Conservation (phyloP, 768 basidiomycete genomes). For the Phylloporus sp. region DNA sequence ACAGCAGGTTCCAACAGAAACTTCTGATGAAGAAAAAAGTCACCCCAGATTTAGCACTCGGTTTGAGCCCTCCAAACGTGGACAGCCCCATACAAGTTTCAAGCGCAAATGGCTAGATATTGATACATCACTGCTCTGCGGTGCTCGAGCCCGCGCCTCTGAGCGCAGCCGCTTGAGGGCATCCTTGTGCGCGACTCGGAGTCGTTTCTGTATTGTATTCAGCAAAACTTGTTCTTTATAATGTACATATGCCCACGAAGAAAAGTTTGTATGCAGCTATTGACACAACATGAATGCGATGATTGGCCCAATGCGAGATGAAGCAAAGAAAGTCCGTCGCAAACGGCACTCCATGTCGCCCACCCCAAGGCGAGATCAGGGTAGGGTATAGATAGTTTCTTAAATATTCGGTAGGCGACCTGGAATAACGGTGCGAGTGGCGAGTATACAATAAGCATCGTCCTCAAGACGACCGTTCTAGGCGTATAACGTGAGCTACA, state of each 20-base stretch:
- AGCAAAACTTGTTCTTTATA: conserved; percentile 28
- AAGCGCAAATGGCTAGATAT: conserved; percentile 1
- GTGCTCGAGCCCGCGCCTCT: too few relatives aligned
- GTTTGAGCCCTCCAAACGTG: conserved; percentile 23
- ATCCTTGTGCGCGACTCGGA: too few relatives aligned
- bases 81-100: neutral
- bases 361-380: conserved; percentile 12
- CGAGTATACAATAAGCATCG: conserved; percentile 21
- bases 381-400: conserved; percentile 32
- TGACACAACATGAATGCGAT: conserved; percentile 35
- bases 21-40: conserved; percentile 22
- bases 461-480: conserved; percentile 30
- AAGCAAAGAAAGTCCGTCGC: conserved; percentile 23
- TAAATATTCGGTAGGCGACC: conserved; percentile 26
- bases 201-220: conserved; percentile 16
- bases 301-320: conserved; percentile 27
- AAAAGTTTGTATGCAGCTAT: conserved; percentile 31
- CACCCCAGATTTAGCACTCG: conserved; percentile 11
- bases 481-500: conserved; percentile 21
- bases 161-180: too few relatives aligned
- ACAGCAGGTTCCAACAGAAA: conserved; percentile 29
- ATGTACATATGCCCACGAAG: conserved; percentile 34
- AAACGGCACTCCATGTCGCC: conserved; percentile 23
- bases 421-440: conserved; percentile 6
- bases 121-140: conserved; percentile 16